A percentile compares a stretch with the other conserved stretches of the same genome.
phyloP scores from a whole-genome alignment of 495 filamentous ascomycete species.

The Aspergillus incahuasiensis region DNA sequence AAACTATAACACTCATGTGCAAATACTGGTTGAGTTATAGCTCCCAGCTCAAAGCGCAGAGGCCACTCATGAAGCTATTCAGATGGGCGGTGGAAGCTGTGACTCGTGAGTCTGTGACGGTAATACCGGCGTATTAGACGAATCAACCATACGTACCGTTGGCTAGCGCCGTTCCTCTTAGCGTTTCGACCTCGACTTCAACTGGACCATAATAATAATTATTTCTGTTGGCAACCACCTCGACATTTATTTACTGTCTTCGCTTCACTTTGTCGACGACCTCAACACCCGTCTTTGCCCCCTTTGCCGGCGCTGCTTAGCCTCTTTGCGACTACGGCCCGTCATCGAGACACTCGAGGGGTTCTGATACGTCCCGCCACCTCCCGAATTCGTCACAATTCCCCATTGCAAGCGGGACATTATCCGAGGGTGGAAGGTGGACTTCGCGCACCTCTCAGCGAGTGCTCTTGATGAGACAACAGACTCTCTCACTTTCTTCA shows the following conservation, averaged over 20 bases:
- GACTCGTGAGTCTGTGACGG: background rate
- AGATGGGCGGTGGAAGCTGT: background rate
- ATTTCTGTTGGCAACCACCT: slow-evolving; percentile 3
- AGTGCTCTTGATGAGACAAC: slow-evolving; percentile 21
- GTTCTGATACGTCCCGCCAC: slow-evolving; percentile 26
- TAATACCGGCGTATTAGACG: background rate
- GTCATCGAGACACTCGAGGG: slow-evolving; percentile 5
- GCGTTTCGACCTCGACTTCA: slow-evolving; percentile 8
- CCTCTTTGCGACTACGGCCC: background rate
- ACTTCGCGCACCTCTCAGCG: slow-evolving; percentile 34
- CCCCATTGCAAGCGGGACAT: slow-evolving; percentile 39
- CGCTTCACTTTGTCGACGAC: background rate
- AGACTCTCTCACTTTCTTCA: slow-evolving; percentile 30
- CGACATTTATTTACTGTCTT: background rate
- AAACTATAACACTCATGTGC: background rate
- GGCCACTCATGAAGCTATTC: background rate
- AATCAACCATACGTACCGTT: background rate
- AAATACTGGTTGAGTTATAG: background rate
- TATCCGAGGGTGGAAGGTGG: slow-evolving; percentile 41
- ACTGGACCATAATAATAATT: slow-evolving; percentile 8
- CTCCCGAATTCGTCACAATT: slow-evolving; percentile 29
- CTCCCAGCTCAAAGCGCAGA: background rate
- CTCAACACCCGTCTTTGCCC: background rate
- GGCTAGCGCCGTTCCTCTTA: slow-evolving; percentile 9
- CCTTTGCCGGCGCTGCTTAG: background rate